Evolutionary conservation across 1,139 yeast genomes (phyloP).

Genomic region (Sugiyamaella grinbergsii): DNA sequence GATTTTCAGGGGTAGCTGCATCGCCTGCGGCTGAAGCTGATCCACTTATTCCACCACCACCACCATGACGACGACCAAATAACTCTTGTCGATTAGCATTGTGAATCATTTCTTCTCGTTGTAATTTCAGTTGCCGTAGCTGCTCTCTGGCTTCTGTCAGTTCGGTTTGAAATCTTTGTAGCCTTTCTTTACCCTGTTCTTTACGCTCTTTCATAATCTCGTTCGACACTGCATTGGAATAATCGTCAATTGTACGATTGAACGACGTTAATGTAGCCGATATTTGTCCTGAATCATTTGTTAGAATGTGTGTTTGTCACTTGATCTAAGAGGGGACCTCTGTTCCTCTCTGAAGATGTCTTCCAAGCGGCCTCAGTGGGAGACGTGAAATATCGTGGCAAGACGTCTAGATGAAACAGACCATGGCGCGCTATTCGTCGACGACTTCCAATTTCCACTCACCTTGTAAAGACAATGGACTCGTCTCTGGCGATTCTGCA

Average conservation of each 20-base stretch:
- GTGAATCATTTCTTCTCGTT: slow-evolving; percentile 57
- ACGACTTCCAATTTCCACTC: too few species aligned
- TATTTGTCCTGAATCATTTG: slow-evolving; percentile 57
- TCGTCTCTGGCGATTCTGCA: slow-evolving; percentile 63
- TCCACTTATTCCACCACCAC: slow-evolving; percentile 12
- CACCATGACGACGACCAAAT: slow-evolving; percentile 54
- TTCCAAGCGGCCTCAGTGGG: too few species aligned
- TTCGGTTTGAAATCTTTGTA: slow-evolving; percentile 63
- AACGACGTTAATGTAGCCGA: slow-evolving; percentile 80
- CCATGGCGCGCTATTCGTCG: too few species aligned
- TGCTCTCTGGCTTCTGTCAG: slow-evolving; percentile 56
- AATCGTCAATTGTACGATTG: slow-evolving; percentile 75
- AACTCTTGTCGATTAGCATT: slow-evolving; percentile 60
- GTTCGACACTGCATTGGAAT: slow-evolving; percentile 63
- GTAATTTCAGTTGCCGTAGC: slow-evolving; percentile 63
- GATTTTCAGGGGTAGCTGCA: slow-evolving; percentile 56
- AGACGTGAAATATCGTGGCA: too few species aligned
- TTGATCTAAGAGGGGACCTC: too few species aligned
- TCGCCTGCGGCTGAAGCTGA: slow-evolving; percentile 11
- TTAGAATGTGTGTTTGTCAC: too few species aligned
- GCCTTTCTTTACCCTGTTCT: slow-evolving; percentile 64
- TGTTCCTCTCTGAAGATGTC: too few species aligned
- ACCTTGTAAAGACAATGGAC: slow-evolving; percentile 76
- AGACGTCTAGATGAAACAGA: too few species aligned
- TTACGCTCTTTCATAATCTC: slow-evolving; percentile 59